Evolutionary conservation across 495 filamentous ascomycete species (phyloP), one percentile per base, ranked within the genome.

Genomic region (Thermothielavioides terrestris): DNA sequence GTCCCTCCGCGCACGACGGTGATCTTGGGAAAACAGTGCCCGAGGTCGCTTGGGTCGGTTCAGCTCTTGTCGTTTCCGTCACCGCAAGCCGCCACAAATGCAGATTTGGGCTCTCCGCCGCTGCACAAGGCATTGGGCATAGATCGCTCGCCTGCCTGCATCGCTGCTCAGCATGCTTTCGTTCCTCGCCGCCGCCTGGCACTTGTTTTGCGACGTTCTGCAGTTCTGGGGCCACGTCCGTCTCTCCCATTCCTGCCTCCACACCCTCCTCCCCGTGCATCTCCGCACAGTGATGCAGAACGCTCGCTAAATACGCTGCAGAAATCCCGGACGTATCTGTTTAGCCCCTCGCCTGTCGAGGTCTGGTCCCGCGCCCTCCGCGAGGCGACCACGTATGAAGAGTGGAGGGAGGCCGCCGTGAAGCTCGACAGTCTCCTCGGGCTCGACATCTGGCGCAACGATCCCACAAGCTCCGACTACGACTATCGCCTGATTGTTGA

Each of bases 401-500:
- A 90, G 57, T 96, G 89, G 88, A 83, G 90, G 64, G 79, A 80
- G 42, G 80, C 82, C 2, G 88, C 89, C 1, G 77, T 83, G 47
- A 80, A 86, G 54, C 75, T 96, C 18, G 90, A 96, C 61, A 81
- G 83, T 61, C 64, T 84, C 11, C 69, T 89, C 2, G 83, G 83
- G 23, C 81, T 86, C 61, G 85, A 95, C 69, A 64, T 91, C 49
- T 96, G 90, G 90, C 86, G 71, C 41, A 83, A 90, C 51, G 88
- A 91, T 60, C 80, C 85, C 0, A 80, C 82, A 11, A 89, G 83
- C 59, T 81, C 81, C 55, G 77, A 86, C 61, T 96, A 96, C 68
- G 90, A 95, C 68, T 94, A 89, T 72, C 76, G 79, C 38, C 82
- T 96, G 39, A 95, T 96, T 54, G 74, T 84, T 61, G 79, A 86